Evolutionary conservation across 768 basidiomycete species (phyloP).

Genomic region (Pisolithus tinctorius): DNA sequence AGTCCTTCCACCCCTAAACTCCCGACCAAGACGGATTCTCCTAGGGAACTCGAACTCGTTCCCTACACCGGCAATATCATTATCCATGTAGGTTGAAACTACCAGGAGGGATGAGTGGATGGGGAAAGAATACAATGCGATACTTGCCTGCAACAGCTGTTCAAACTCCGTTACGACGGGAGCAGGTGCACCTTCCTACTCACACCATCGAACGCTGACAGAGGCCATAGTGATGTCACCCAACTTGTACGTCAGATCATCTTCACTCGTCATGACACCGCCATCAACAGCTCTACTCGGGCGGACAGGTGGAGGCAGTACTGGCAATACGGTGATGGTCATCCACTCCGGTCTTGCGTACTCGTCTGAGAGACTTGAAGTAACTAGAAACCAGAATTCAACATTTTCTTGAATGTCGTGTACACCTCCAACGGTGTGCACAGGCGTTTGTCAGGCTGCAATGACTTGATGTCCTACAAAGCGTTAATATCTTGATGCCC

Average conservation of each 20-base stretch:
- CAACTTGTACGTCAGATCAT: conserved; percentile 60
- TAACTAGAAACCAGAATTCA: conserved; percentile 77
- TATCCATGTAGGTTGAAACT: conserved; percentile 99
- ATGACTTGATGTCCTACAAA: conserved; percentile 65
- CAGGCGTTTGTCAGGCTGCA: conserved; percentile 76
- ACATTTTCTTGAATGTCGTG: conserved; percentile 90
- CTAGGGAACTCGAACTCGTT: too few relatives aligned
- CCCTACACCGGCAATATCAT: conserved; percentile 98
- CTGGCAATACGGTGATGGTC: too few relatives aligned
- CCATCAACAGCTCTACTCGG: too few relatives aligned
- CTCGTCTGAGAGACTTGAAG: conserved; percentile 85
- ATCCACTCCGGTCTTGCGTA: conserved; percentile 46
- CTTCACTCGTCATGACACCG: too few relatives aligned
- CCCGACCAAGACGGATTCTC: too few relatives aligned
- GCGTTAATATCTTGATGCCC: conserved; percentile 5
- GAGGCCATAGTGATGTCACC: conserved; percentile 96
- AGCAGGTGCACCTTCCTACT: conserved; percentile 94
- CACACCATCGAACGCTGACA: conserved; percentile 83
- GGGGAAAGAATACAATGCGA: not conserved
- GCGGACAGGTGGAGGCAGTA: too few relatives aligned
- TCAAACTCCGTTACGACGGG: conserved; percentile 96
- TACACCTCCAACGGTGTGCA: conserved; percentile 87
- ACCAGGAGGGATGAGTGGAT: too few relatives aligned
- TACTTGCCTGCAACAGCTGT: conserved; percentile 84
- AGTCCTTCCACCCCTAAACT: too few relatives aligned